phyloP scores from a whole-genome alignment of 768 basidiomycete genomes.

The Lactarius hengduanensis region DNA sequence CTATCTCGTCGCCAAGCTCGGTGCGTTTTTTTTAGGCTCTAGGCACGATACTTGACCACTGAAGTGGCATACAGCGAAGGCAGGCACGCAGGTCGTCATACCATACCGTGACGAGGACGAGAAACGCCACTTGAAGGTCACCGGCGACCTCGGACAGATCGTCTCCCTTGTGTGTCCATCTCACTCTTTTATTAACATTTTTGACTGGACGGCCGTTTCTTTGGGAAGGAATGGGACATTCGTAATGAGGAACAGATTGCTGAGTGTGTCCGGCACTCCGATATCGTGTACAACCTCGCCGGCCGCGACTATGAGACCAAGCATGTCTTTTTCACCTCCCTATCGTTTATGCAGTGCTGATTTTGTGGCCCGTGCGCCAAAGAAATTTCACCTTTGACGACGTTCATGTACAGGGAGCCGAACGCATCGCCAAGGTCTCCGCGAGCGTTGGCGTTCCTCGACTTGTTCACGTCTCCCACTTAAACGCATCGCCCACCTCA shows the following conservation, averaged over 20 bases:
- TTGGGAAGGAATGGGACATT: conserved; percentile 88
- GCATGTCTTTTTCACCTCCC: conserved; percentile 44
- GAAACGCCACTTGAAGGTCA: conserved; percentile 83
- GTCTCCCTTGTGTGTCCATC: conserved; percentile 71
- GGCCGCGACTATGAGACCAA: conserved; percentile 96
- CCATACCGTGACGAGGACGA: conserved; percentile 96
- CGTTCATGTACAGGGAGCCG: conserved; percentile 81
- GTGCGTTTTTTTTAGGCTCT: conserved; percentile 43
- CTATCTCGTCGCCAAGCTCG: conserved; percentile 92
- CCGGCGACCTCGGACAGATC: conserved; percentile 96
- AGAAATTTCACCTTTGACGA: conserved; percentile 88
- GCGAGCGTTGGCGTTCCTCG: conserved; percentile 75
- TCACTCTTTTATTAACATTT: not conserved
- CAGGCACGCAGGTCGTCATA: conserved; percentile 90
- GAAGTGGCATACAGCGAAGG: conserved; percentile 56
- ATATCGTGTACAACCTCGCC: conserved; percentile 94
- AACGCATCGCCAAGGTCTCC: conserved; percentile 81
- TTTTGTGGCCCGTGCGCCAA: not conserved
- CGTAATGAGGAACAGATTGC: conserved; percentile 87
- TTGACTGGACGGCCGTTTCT: not conserved
- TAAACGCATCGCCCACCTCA: conserved; percentile 71
- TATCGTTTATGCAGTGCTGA: not conserved
- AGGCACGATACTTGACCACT: not conserved
- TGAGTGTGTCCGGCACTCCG: conserved; percentile 92
- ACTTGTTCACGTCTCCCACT: conserved; percentile 74